Percentiles rank a stretch among this genome's conserved stretches.
Conservation (phyloP, 2,329 filamentous ascomycete species). For the Penicillium capsulatum region DNA sequence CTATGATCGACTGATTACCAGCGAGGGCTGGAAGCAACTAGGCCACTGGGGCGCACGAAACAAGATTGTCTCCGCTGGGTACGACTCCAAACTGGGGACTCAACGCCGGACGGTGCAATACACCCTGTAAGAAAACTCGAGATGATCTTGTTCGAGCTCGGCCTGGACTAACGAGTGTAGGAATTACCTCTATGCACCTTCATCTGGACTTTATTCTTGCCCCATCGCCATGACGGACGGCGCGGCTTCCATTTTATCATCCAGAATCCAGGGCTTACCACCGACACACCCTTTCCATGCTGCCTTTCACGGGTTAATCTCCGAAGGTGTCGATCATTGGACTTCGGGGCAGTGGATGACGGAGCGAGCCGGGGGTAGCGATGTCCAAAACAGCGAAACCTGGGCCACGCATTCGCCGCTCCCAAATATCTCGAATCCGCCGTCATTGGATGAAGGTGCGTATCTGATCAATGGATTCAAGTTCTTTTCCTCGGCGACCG, state of each 20-base stretch:
- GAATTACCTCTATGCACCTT: constrained; percentile 57
- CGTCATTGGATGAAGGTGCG: constrained; percentile 25
- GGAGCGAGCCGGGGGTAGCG: constrained; percentile 34
- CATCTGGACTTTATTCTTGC: constrained; percentile 59
- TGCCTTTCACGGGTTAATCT: constrained; percentile 26
- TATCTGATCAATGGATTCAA: constrained; percentile 62
- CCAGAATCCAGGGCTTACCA: constrained; percentile 14
- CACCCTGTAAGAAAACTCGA: constrained; percentile 22
- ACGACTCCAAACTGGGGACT: constrained; percentile 19
- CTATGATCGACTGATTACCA: constrained; percentile 57
- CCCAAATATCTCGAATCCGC: constrained; percentile 2
- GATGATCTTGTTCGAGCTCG: not conserved
- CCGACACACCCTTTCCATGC: constrained; percentile 22
- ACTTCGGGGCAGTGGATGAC: constrained; percentile 41
- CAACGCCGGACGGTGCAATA: constrained; percentile 24
- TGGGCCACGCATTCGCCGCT: constrained; percentile 28
- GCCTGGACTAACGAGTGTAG: constrained; percentile 9
- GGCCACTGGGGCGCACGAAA: constrained; percentile 33
- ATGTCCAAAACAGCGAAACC: constrained; percentile 35
- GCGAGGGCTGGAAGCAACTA: constrained; percentile 58
- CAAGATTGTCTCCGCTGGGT: constrained; percentile 26
- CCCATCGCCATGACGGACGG: constrained; percentile 59
- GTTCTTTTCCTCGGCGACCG: constrained; percentile 66
- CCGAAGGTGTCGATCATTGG: constrained; percentile 30
- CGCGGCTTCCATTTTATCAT: constrained; percentile 33